Evolutionary conservation across 2,329 filamentous ascomycete species (phyloP).

Genomic region (Phaeosphaeriaceae sp.): DNA sequence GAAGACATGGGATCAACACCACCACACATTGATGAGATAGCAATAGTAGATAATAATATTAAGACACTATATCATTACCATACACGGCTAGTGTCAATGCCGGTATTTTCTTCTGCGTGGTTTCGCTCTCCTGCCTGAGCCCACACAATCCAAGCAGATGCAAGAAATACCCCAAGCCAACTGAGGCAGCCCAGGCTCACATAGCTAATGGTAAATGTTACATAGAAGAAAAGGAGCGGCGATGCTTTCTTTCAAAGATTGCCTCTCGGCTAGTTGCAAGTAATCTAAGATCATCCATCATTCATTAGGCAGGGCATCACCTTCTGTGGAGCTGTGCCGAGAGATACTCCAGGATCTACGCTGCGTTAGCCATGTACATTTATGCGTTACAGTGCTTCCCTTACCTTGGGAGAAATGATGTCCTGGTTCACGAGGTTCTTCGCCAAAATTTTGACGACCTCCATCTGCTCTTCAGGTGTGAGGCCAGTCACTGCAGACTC

Average conservation of each 20-base stretch:
- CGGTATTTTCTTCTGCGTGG: neutral
- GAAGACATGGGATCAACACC: neutral
- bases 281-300: neutral
- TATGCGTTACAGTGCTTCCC: slow-evolving; percentile 1
- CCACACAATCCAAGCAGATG: no score
- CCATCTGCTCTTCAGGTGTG: slow-evolving; percentile 85
- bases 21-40: neutral
- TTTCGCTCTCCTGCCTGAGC: neutral
- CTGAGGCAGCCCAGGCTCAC: neutral
- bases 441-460: slow-evolving; percentile 69
- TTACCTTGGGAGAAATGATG: slow-evolving; percentile 61
- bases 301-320: slow-evolving; percentile 13
- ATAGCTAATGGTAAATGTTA: neutral
- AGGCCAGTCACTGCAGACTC: slow-evolving; percentile 92
- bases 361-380: slow-evolving; percentile 1
- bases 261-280: neutral
- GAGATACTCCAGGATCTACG: slow-evolving; percentile 35
- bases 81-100: neutral
- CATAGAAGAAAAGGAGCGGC: neutral
- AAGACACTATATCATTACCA: neutral
- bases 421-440: slow-evolving; percentile 72
- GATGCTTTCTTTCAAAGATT: neutral
- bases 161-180: neutral
- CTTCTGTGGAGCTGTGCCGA: slow-evolving; percentile 28
- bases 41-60: neutral